Evolutionary conservation across 129 eudicot species (phyloP), one percentile per base, ranked within the genome.

Genomic region (Tagetes patula): DNA sequence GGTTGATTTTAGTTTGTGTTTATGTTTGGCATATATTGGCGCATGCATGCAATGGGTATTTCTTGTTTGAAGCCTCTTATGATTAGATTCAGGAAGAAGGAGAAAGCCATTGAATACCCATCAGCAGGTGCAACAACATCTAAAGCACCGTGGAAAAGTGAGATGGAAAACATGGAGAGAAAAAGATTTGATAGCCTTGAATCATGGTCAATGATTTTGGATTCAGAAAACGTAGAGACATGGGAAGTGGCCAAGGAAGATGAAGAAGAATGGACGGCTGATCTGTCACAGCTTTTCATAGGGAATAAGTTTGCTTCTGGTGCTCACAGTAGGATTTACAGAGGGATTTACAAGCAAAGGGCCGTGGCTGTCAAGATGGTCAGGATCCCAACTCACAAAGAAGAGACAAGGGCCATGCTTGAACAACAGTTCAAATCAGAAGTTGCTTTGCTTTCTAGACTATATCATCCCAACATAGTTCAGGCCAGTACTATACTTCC

Each of bases 241-340:
- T 95, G 99, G 99, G 97, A 95, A 64, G 81, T 87, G 10, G 76
- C 90, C 0, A 88, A 90, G 69, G 93, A 90, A 73, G 96, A 88
- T 81, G 80, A 82, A 67, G 97, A 94, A 72, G 99, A 94, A 77
- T 94, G 99, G 99, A 90, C 99, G 0, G 99, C 99, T 75, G 99
- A 94, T 83, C 91, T 88, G 38, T 95, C 99, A 30, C 97, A 95
- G 84, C 75, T 95, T 61, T 95, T 95, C 83, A 95, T 95, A 12
- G 99, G 99, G 13, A 95, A 95, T 31, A 95, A 95, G 74, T 95
- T 95, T 72, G 99, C 99, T 67, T 95, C 99, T 30, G 99, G 99
- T 5, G 99, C 99, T 47, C 97, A 90, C 70, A 94, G 99, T 67
- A 74, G 99, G 75, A 94, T 94, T 53, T 94, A 94, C 43, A 75